Evolutionary conservation across 2,329 filamentous ascomycete species (phyloP).

Genomic region (Mycocentrospora acerina): DNA sequence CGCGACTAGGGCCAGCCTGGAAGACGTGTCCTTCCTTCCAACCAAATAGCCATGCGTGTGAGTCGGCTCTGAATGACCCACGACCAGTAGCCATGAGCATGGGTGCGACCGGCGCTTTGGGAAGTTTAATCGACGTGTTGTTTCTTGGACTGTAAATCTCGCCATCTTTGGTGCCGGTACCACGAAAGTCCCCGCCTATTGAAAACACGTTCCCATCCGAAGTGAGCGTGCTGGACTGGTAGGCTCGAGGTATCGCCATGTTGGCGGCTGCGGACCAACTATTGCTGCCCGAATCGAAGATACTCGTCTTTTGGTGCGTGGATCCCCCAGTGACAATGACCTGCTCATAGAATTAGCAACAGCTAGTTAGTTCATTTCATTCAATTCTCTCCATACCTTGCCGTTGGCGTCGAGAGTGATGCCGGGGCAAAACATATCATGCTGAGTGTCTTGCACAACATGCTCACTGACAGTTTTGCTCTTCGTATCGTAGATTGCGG

Average conservation of each 20-base stretch:
- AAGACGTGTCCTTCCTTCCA: conserved; percentile 54
- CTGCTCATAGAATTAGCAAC: no score
- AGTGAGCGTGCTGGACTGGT: conserved; percentile 53
- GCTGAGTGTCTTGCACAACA: conserved; percentile 45
- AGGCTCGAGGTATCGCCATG: conserved; percentile 62
- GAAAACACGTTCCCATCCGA: conserved; percentile 59
- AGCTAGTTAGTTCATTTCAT: no score
- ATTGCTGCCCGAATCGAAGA: conserved; percentile 44
- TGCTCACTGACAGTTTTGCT: conserved; percentile 23
- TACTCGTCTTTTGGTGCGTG: conserved; percentile 50
- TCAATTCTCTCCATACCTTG: no score
- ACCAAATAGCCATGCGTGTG: conserved; percentile 58
- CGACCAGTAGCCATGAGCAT: conserved; percentile 54
- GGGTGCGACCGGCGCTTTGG: conserved; percentile 47
- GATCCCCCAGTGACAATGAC: conserved; percentile 59
- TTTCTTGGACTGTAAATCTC: conserved; percentile 49
- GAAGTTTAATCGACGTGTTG: conserved; percentile 52
- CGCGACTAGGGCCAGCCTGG: conserved; percentile 56
- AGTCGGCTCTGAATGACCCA: conserved; percentile 52
- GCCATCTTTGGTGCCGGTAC: conserved; percentile 54
- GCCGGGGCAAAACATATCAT: conserved; percentile 62
- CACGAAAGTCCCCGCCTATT: conserved; percentile 61
- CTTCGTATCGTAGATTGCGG: conserved; percentile 34
- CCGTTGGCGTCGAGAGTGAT: conserved; percentile 53
- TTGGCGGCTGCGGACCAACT: conserved; percentile 51